These are phyloP conservation scores for Ceratonia siliqua DNA, from an alignment of 306 rosid species.

Conservation along the genomic window DNA sequence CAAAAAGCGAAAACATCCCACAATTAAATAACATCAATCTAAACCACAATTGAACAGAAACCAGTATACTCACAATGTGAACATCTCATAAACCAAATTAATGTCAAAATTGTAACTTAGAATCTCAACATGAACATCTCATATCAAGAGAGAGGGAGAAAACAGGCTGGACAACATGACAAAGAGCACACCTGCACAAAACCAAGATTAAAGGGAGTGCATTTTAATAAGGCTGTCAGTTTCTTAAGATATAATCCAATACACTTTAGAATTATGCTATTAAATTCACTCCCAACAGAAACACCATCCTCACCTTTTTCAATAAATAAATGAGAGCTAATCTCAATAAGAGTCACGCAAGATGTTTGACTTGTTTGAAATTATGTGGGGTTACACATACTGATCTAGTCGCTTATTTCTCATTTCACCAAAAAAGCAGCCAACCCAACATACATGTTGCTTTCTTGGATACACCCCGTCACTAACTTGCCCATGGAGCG, in stretches of 20 bases:
- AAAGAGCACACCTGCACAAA: slow-evolving; percentile 92
- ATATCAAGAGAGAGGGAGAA: slow-evolving; percentile 68
- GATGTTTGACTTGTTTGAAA: too few relatives aligned
- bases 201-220: slow-evolving; percentile 82
- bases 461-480: too few relatives aligned
- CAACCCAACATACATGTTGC: too few relatives aligned
- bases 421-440: too few relatives aligned
- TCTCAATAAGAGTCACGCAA: slow-evolving; percentile 50
- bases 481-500: too few relatives aligned
- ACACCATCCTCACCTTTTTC: slow-evolving; percentile 57
- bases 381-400: too few relatives aligned
- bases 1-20: too few relatives aligned
- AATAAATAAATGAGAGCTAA: slow-evolving; percentile 43
- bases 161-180: slow-evolving; percentile 75
- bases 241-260: too few relatives aligned
- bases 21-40: too few relatives aligned
- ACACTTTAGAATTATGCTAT: slow-evolving; percentile 39
- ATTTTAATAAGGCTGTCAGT: slow-evolving; percentile 52
- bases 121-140: slow-evolving; percentile 74
- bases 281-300: slow-evolving; percentile 41
- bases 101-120: slow-evolving; percentile 67
- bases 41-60: too few relatives aligned
- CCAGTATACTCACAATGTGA: too few relatives aligned
- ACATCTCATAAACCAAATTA: slow-evolving; percentile 49
- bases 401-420: too few relatives aligned